Base-by-base conservation (phyloP, 2,329 filamentous ascomycete genomes). In the Colletotrichum cuscutae region DNA sequence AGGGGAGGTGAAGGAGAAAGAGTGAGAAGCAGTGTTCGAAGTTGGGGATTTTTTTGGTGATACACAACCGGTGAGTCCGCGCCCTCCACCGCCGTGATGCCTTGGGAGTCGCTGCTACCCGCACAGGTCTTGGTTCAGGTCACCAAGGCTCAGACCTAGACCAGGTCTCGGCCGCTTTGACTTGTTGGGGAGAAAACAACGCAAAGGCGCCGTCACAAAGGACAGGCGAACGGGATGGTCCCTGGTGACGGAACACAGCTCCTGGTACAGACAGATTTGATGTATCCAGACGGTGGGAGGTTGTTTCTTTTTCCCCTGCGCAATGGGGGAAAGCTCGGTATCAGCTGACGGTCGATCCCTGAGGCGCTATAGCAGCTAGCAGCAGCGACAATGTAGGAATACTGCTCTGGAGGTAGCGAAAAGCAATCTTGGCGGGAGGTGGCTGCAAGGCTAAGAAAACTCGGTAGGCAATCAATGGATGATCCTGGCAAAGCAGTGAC, bases 61-160 rank as follows among this genome's bases (percentile, higher is more conserved):
- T 74, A 74, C 72, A 72, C 63, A 67, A 63, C 68, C 58, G 32
- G 58, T 68, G 63, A 74, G 63, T 65, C 71, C 71, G 69, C 65
- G 61, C 67, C 42, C 71, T 65, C 67, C 53, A 56, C 61, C 37
- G 56, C 71, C 37, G 68, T 37, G 64, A 71, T 71, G 68, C 57
- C 32, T 59, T 19, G 57, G 42, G 68, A 49, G 59, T 61, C 42
- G 42, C 42, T 61, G 58, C 37, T 60, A 69, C 54, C 60, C 60
- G 70, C 54, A 65, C 70, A 70, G 70, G 70, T 68, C 54, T 57
- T 56, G 56, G 22, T 32, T 61, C 58, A 53, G 67, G 70, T 65
- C 53, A 64, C 70, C 66, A 66, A 72, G 67, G 64, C 66, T 65
- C 66, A 72, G 70, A 60, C 64, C 70, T 19, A 32, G 26, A 32